These are phyloP conservation scores for Saccharomyces jurei DNA, from an alignment of 805 yeast genomes.

Conservation along the genomic window DNA sequence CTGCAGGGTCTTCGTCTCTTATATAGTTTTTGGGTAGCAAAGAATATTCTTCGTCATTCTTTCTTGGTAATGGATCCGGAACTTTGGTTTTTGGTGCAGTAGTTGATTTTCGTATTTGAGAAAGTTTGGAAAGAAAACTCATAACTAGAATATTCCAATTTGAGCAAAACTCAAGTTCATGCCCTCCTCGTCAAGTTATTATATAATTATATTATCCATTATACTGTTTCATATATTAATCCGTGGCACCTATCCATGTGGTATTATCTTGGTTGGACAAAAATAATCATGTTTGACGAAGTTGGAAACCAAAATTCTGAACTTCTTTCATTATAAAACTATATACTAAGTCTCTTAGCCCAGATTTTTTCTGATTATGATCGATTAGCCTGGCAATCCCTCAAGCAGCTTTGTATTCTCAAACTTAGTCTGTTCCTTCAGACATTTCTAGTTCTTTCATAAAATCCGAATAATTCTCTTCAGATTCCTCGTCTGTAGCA, in stretches of 20 bases:
- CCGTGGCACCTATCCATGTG: not conserved
- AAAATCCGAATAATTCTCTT: slow-evolving; percentile 28
- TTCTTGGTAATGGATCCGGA: not conserved
- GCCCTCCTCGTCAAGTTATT: not conserved
- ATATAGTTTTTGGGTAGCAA: slow-evolving; percentile 25
- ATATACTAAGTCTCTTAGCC: not conserved
- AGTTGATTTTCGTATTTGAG: slow-evolving; percentile 19
- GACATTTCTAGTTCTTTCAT: slow-evolving; percentile 23
- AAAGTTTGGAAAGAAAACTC: slow-evolving; percentile 29
- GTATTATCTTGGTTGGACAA: not conserved
- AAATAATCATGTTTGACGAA: not conserved
- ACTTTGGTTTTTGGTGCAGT: slow-evolving; percentile 4
- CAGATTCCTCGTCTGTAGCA: slow-evolving; percentile 4
- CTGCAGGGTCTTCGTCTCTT: slow-evolving; percentile 56
- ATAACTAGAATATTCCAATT: slow-evolving; percentile 5
- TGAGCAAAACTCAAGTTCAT: not conserved
- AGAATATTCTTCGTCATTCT: slow-evolving; percentile 9
- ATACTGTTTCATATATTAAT: not conserved
- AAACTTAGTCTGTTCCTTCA: not conserved
- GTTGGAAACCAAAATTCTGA: not conserved
- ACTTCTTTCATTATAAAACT: not conserved
- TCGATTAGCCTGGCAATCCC: not conserved
- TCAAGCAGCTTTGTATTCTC: not conserved
- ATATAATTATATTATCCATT: not conserved
- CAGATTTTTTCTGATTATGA: not conserved